Percentiles rank a stretch among this genome's conserved stretches.
These are phyloP conservation scores for Colletotrichum scovillei DNA, from an alignment of 2,329 filamentous ascomycete genomes.

Conservation along the genomic window DNA sequence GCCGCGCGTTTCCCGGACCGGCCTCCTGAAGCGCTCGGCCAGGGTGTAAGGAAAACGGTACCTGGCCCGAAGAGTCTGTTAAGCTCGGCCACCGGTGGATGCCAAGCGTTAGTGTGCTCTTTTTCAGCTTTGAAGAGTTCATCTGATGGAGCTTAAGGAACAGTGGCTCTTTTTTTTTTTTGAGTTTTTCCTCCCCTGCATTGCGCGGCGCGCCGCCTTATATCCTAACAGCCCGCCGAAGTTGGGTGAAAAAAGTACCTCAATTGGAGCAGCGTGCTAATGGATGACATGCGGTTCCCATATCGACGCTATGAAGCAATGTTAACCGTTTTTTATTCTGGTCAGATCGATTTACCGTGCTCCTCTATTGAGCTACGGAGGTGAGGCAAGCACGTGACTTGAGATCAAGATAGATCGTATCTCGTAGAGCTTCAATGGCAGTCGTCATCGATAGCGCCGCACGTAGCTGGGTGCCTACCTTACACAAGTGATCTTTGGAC, in stretches of 20 bases:
- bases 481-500: background rate
- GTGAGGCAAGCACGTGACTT: background rate
- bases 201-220: background rate
- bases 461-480: background rate
- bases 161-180: background rate
- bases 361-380: background rate
- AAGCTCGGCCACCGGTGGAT: conserved; percentile 1
- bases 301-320: background rate
- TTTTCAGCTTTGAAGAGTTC: background rate
- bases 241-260: background rate
- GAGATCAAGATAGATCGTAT: background rate
- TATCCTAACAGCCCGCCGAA: background rate
- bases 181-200: background rate
- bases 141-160: background rate
- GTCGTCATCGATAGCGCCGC: background rate
- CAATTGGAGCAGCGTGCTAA: background rate
- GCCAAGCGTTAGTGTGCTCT: background rate
- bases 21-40: background rate
- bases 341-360: background rate
- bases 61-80: background rate
- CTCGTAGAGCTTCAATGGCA: background rate
- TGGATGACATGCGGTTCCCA: background rate
- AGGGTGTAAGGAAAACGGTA: background rate
- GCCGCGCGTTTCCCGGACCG: conserved; percentile 26
- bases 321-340: background rate